A percentile compares a stretch with the other conserved stretches of the same genome.
Conservation (phyloP, 257 asterid species). For the Capsicum rhomboideum region DNA sequence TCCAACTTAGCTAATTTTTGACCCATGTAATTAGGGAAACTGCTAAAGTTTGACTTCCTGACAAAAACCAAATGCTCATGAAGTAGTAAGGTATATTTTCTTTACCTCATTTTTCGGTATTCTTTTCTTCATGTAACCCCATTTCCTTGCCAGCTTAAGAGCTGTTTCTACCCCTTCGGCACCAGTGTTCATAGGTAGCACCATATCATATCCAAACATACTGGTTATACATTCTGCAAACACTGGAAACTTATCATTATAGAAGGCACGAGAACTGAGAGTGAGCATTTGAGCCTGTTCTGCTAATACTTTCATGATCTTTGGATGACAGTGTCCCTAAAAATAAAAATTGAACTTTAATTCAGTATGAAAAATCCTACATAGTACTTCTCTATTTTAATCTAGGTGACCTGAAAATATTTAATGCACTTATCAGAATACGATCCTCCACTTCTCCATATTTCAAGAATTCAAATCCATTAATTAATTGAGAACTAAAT, state of each 20-base stretch:
- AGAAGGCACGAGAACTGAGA: constrained; percentile 95
- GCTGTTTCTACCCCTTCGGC: constrained; percentile 99
- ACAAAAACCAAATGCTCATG: not conserved
- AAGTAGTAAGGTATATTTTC: not conserved
- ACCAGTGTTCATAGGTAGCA: constrained; percentile 94
- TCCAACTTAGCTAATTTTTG: not conserved
- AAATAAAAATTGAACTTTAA: constrained; percentile 8
- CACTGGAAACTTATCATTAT: constrained; percentile 71
- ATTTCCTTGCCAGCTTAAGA: constrained; percentile 78
- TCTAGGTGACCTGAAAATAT: not conserved
- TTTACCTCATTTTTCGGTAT: constrained; percentile 80
- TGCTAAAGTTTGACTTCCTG: not conserved
- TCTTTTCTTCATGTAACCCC: constrained; percentile 84
- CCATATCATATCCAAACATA: constrained; percentile 92
- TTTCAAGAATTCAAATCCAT: not conserved
- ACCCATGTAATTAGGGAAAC: not conserved
- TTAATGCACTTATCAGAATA: not conserved
- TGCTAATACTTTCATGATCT: constrained; percentile 65
- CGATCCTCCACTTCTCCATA: not conserved
- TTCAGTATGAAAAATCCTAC: not conserved
- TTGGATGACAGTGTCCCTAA: constrained; percentile 99
- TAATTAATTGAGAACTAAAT: not conserved
- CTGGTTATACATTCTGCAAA: constrained; percentile 67
- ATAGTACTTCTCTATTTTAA: not conserved
- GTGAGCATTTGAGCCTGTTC: constrained; percentile 87